These are phyloP conservation scores for Mortierella sp. DNA, from an alignment of 371 early-diverging fungal genomes.

Conservation along the genomic window DNA sequence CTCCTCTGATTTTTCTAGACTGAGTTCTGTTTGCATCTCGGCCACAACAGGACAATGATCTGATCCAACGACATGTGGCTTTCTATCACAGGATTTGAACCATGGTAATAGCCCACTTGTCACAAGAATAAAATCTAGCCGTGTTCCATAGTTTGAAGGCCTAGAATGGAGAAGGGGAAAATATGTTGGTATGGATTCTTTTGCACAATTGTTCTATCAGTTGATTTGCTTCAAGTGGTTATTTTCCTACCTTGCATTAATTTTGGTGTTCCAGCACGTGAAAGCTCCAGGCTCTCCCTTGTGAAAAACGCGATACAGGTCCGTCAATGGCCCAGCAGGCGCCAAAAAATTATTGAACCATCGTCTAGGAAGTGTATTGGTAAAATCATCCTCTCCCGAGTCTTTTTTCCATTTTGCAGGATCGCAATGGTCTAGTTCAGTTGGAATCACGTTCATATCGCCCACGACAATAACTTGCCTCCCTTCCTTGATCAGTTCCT, in stretches of 20 bases:
- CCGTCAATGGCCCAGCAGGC: constrained; percentile 69
- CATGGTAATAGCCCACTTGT: constrained; percentile 67
- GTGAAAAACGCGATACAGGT: constrained; percentile 66
- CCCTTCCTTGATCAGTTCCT: constrained; percentile 62
- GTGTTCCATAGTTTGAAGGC: constrained; percentile 74
- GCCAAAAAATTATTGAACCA: constrained; percentile 79
- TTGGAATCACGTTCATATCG: constrained; percentile 85
- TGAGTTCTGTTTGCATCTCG: constrained; percentile 59
- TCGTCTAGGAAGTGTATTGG: constrained; percentile 71
- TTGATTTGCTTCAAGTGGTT: neutral
- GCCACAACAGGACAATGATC: constrained; percentile 92
- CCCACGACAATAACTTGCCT: constrained; percentile 82
- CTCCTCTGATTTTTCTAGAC: constrained; percentile 44
- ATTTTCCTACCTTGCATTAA: constrained; percentile 71
- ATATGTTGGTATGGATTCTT: neutral
- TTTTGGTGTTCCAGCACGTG: constrained; percentile 85
- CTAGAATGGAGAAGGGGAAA: constrained; percentile 19
- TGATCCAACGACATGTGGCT: constrained; percentile 79
- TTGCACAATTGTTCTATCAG: neutral
- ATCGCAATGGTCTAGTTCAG: constrained; percentile 85
- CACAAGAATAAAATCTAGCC: constrained; percentile 88
- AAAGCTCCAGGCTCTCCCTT: constrained; percentile 66
- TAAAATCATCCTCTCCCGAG: constrained; percentile 67
- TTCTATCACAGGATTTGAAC: constrained; percentile 71
- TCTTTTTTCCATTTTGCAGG: constrained; percentile 74